Base-by-base conservation (phyloP, 495 filamentous ascomycete species). In the Friedmanniomyces simplex region DNA sequence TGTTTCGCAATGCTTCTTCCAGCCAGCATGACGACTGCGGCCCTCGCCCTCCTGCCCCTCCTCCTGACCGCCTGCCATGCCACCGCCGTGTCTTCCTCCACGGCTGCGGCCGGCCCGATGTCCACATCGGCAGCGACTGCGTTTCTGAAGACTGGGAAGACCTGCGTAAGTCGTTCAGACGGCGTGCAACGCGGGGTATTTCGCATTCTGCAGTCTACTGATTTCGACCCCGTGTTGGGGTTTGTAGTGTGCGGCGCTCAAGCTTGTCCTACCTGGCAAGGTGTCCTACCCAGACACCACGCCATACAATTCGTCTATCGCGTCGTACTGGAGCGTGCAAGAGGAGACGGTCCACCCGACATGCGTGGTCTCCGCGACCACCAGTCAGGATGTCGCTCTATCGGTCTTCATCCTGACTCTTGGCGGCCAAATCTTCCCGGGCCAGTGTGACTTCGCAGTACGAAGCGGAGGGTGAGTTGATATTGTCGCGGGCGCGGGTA, bases 361-460 rank as follows among this genome's bases (percentile, higher is more conserved):
- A 7, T 58, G 55, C 30, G 32, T 58, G 1, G 16, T 58, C 20
- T 24, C 20, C n/a, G 16, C 46, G 13, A 20, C 45, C 25, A 58
- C 12, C 26, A 51, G 1, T 26, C 13, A 13, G n/a, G 55, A 50
- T 20, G 55, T 58, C 2, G 16, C 45, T 6, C 5, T 52, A 3
- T 10, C 55, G 6, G 46, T 58, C 11, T 50, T 52, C 18, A 14
- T 58, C 11, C 48, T 52, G 5, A 16, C 20, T 10, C 2, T 52
- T 11, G 39, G 39, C 14, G 53, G 43, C 3, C 5, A 46, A 21
- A 1, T 55, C 22, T 48, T 55, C 42, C 53, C 53, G 21, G 48
- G 46, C 21, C 16, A 58, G 28, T 59, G 56, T 36, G n/a, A 32
- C 21, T 59, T 59, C 26, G 56, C 56, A 11, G 50, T 59, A 1